Percentiles rank a stretch among this genome's conserved stretches.
phyloP scores from a whole-genome alignment of 2,329 filamentous ascomycete genomes.

The Colletotrichum paranaense region DNA sequence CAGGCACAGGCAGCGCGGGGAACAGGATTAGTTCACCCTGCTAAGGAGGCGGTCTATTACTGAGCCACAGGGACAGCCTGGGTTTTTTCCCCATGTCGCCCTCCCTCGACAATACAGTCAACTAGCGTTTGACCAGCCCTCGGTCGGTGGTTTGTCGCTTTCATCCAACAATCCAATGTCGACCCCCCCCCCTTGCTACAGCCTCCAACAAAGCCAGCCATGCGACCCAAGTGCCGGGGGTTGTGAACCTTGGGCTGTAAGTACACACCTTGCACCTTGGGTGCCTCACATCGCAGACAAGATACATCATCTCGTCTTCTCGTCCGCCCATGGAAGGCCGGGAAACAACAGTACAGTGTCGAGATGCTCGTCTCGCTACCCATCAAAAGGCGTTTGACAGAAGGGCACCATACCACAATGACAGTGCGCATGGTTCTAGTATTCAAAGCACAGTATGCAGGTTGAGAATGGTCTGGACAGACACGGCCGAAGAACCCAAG shows the following conservation, averaged over 20 bases:
- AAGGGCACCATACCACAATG: background rate
- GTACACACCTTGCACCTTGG: background rate
- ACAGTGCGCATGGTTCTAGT: background rate
- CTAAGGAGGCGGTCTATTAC: slow-evolving; percentile 30
- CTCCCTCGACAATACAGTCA: slow-evolving; percentile 9
- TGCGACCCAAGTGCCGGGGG: slow-evolving; percentile 35
- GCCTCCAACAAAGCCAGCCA: slow-evolving; percentile 18
- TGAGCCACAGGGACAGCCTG: slow-evolving; percentile 33
- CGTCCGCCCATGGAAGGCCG: slow-evolving; percentile 12
- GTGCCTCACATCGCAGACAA: slow-evolving; percentile 25
- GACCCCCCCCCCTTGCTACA: background rate
- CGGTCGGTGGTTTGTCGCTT: slow-evolving; percentile 25
- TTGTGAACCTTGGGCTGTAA: slow-evolving; percentile 25
- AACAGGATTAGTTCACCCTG: slow-evolving; percentile 10
- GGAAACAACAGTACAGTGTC: background rate
- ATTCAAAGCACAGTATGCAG: background rate
- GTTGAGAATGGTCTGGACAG: too few species aligned
- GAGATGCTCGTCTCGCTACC: background rate
- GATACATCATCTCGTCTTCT: slow-evolving; percentile 15
- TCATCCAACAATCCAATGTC: slow-evolving; percentile 26
- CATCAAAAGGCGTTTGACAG: background rate
- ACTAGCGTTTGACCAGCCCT: slow-evolving; percentile 32
- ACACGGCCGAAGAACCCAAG: background rate
- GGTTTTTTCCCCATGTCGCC: slow-evolving; percentile 17
- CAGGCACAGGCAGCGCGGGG: slow-evolving; percentile 28